Evolutionary conservation across 2,329 filamentous ascomycete genomes (phyloP), one percentile per base, ranked within the genome.

Genomic region (Hyphodiscus sp.): DNA sequence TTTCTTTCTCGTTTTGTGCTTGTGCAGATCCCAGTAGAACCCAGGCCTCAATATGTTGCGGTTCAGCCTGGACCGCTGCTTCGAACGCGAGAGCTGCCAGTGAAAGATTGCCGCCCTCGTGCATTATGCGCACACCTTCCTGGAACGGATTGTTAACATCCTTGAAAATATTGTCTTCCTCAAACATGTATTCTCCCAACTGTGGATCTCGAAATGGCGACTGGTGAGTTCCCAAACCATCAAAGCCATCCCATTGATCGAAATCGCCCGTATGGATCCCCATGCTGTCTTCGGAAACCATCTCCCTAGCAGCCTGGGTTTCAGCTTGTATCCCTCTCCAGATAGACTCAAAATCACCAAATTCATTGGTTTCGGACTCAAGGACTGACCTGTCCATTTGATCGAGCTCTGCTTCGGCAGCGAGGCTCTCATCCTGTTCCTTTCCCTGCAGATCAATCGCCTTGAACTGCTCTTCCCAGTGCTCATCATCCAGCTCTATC

Each of bases 1-100:
- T 87, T 71, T 99, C 94, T 74, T 99, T 99, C 71, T 99, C 94
- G 70, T 99, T 99, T 70, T 99, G 94, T 19, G 94, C 94, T 73
- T 99, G 94, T 18, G 91, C 89, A 51, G 87, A 86, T 50, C 94
- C 94, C 30, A 99, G 81, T 65, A 91, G 86, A 10, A 91, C 89
- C 94, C 94, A 99, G 2, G 94, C 94, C 51, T 95, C 88, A 41
- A 92, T 83, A 69, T 97, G 92, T 51, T 86, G 78, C 0, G 90
- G 82, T 58, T 96, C 84, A 72, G 92, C 91, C 70, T 96, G 91
- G 5, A 92, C 89, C 1, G 94, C 94, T 18, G 94, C 91, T 73
- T 99, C 94, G 63, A 99, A 99, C 0, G 94, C 94, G 47, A 99
- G 76, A 0, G 94, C 91, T 7, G 94, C 94, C 19, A 99, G 77